Conservation (phyloP, 306 rosid species). For the Mimosa bimucronata region DNA sequence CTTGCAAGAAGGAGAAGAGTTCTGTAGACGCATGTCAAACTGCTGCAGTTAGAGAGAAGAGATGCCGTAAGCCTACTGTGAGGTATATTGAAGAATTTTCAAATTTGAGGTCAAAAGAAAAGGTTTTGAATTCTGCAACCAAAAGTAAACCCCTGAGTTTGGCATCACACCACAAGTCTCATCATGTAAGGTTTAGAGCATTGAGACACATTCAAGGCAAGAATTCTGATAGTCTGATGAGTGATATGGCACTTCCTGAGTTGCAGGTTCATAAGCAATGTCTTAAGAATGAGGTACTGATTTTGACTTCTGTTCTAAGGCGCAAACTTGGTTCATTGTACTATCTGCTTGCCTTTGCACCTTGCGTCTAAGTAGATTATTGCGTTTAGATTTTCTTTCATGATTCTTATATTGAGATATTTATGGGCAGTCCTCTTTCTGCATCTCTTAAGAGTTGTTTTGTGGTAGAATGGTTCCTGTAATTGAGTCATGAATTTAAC, state of each 20-base stretch:
- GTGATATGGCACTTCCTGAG: conserved; percentile 52
- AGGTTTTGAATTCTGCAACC: conserved; percentile 42
- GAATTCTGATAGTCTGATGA: conserved; percentile 49
- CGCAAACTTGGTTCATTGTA: conserved; percentile 18
- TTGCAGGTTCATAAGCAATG: conserved; percentile 44
- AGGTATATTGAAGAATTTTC: conserved; percentile 81
- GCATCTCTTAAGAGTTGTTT: conserved; percentile 7
- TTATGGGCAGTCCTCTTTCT: not conserved
- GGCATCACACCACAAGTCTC: conserved; percentile 47
- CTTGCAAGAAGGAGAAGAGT: conserved; percentile 50
- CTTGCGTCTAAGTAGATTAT: not conserved
- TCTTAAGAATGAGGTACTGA: conserved; percentile 63
- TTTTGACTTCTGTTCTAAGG: conserved; percentile 15
- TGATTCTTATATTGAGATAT: not conserved
- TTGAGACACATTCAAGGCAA: conserved; percentile 52
- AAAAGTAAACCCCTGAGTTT: conserved; percentile 41
- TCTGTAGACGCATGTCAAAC: conserved; percentile 48
- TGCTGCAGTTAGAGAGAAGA: conserved; percentile 62
- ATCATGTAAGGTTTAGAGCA: conserved; percentile 41
- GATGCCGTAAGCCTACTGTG: conserved; percentile 77
- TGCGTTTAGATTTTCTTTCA: conserved; percentile 5
- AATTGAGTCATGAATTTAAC: not conserved
- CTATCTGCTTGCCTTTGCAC: not conserved
- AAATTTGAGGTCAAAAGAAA: conserved; percentile 53
- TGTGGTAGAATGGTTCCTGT: conserved; percentile 16